A percentile compares a stretch with the other conserved stretches of the same genome.
These are phyloP conservation scores for Pycnococcus provasolii DNA, from an alignment of 139 green algal genomes.

Conservation along the genomic window DNA sequence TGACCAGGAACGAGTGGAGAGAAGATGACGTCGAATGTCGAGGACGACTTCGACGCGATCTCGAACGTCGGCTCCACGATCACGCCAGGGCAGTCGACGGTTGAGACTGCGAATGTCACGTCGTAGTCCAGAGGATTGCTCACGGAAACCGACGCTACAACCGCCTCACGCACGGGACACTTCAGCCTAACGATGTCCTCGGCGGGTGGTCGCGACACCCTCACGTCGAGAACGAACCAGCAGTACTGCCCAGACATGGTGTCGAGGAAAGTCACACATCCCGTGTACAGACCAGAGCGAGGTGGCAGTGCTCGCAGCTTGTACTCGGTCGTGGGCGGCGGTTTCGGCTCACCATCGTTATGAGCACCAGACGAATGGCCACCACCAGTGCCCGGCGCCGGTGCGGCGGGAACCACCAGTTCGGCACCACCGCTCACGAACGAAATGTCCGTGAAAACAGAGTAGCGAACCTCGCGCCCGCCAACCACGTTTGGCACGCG, in stretches of 20 bases:
- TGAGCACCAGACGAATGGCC: too few species aligned
- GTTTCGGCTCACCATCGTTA: too few species aligned
- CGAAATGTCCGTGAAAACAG: too few species aligned
- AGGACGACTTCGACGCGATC: slow-evolving; percentile 7
- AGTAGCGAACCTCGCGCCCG: too few species aligned
- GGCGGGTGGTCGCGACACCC: slow-evolving; percentile 39
- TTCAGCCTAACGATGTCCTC: slow-evolving; percentile 41
- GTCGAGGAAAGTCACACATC: too few species aligned
- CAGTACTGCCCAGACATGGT: slow-evolving; percentile 37
- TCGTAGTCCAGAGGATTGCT: slow-evolving; percentile 11
- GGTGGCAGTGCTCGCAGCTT: too few species aligned
- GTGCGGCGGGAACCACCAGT: too few species aligned
- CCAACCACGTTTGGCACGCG: slow-evolving; percentile 48
- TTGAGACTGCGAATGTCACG: slow-evolving; percentile 9
- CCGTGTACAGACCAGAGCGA: too few species aligned
- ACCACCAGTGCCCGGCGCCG: too few species aligned
- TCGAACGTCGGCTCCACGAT: background rate
- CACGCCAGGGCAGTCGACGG: slow-evolving; percentile 6
- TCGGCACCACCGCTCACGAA: too few species aligned
- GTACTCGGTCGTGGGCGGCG: too few species aligned
- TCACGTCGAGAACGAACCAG: slow-evolving; percentile 54
- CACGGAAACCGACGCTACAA: slow-evolving; percentile 4
- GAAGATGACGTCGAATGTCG: slow-evolving; percentile 44
- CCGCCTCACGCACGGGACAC: slow-evolving; percentile 34
- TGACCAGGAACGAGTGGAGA: slow-evolving; percentile 38